Evolutionary conservation across 148 eudicot species (phyloP).

Genomic region (Vaccinium darrowii): DNA sequence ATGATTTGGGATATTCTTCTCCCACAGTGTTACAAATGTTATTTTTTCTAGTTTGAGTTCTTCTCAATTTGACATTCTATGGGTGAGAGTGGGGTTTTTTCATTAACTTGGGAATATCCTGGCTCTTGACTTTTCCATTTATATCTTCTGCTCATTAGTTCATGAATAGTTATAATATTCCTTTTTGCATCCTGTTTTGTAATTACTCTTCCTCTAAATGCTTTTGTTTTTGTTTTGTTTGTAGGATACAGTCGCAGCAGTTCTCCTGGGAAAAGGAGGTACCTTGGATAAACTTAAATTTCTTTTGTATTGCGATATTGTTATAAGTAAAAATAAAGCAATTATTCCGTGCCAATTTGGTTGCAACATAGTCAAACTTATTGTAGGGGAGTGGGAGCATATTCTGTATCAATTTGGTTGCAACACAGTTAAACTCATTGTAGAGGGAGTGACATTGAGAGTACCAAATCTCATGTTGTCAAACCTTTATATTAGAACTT

Average conservation of each 20-base stretch:
- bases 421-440: not conserved
- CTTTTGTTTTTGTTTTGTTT: conserved; percentile 17
- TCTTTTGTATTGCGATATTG: not conserved
- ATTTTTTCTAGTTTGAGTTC: not conserved
- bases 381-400: too few relatives aligned
- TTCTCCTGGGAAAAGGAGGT: conserved; percentile 52
- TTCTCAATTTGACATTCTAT: not conserved
- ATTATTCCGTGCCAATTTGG: not conserved
- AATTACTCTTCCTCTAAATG: not conserved
- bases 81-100: not conserved
- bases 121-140: not conserved
- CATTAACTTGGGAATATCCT: not conserved
- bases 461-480: not conserved
- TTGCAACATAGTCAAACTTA: not conserved
- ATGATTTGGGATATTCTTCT: not conserved
- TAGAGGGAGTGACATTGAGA: not conserved
- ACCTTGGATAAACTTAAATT: conserved; percentile 16
- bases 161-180: not conserved
- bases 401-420: too few relatives aligned
- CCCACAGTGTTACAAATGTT: not conserved
- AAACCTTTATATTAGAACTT: not conserved
- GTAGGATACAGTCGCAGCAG: conserved; percentile 60
- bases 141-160: not conserved
- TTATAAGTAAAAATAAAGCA: not conserved
- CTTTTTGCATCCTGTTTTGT: not conserved